A percentile compares a stretch with the other conserved stretches of the same genome.
These are phyloP conservation scores for Closterium sp. DNA, from an alignment of 139 green algal species.

Conservation along the genomic window DNA sequence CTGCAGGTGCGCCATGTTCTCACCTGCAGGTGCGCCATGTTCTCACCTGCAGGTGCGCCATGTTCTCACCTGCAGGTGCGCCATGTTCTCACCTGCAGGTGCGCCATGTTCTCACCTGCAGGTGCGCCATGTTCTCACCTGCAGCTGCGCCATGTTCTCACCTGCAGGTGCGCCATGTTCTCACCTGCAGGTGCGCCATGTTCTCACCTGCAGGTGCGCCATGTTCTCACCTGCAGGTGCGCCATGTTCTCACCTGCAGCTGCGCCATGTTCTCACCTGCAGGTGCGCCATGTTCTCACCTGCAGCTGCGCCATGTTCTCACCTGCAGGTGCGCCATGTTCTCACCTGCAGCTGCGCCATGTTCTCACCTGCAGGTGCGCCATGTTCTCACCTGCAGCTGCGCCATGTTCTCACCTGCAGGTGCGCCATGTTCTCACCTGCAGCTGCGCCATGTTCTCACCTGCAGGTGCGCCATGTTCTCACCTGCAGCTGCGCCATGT, in stretches of 20 bases:
- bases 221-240: conserved; percentile 86
- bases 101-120: conserved; percentile 87
- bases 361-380: not conserved
- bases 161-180: conserved; percentile 76
- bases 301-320: too few species aligned
- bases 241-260: conserved; percentile 99
- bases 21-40: conserved; percentile 73
- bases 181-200: conserved; percentile 73
- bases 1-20: conserved; percentile 80
- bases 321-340: conserved; percentile 76
- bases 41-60: conserved; percentile 73
- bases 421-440: conserved; percentile 92
- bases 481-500: too few species aligned
- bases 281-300: conserved; percentile 88
- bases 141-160: too few species aligned
- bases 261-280: too few species aligned
- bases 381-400: too few species aligned
- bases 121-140: conserved; percentile 90
- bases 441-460: too few species aligned
- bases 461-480: conserved; percentile 80
- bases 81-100: conserved; percentile 87
- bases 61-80: conserved; percentile 81
- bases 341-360: too few species aligned
- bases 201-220: conserved; percentile 73
- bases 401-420: too few species aligned